These are phyloP conservation scores for Xeromyces bisporus DNA, from an alignment of 495 filamentous ascomycete genomes.

Conservation along the genomic window DNA sequence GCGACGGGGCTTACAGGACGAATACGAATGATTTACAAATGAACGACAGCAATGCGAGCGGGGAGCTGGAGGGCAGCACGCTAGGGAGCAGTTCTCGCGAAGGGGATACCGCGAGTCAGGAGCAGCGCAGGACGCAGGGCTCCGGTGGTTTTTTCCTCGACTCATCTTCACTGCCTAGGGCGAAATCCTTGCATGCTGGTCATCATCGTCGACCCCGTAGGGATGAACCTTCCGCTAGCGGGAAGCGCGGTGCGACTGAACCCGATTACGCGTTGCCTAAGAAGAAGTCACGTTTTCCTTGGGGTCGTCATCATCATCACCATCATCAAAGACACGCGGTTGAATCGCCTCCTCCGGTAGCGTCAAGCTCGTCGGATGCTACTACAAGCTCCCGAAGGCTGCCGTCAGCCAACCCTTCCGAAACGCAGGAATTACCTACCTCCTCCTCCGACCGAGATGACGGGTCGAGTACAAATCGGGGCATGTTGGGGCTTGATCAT, in stretches of 20 bases:
- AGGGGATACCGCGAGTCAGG: conserved; percentile 12
- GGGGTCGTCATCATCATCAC: conserved; percentile 22
- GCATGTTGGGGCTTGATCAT: conserved; percentile 34
- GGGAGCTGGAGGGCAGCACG: conserved; percentile 26
- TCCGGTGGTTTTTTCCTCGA: conserved; percentile 32
- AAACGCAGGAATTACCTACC: too few relatives aligned
- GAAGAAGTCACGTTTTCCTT: conserved; percentile 24
- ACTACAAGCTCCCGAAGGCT: conserved; percentile 4
- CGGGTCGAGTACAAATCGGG: conserved; percentile 4
- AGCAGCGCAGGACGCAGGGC: conserved; percentile 18
- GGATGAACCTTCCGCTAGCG: conserved; percentile 11
- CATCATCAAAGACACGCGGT: conserved; percentile 10
- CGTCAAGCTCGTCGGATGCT: conserved; percentile 3
- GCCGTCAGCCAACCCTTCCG: background rate
- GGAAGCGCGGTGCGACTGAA: conserved; percentile 19
- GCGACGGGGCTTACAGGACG: conserved; percentile 7
- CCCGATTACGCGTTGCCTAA: conserved; percentile 18
- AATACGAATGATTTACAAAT: conserved; percentile 13
- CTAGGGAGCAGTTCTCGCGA: conserved; percentile 26
- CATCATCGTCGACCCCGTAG: conserved; percentile 11
- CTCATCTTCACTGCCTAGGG: conserved; percentile 16
- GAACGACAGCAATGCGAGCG: conserved; percentile 17
- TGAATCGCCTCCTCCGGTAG: conserved; percentile 5
- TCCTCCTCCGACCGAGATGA: too few relatives aligned
- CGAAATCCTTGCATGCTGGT: conserved; percentile 12